Evolutionary conservation across 345 rosid species (phyloP).

Genomic region (Aurinia saxatilis): DNA sequence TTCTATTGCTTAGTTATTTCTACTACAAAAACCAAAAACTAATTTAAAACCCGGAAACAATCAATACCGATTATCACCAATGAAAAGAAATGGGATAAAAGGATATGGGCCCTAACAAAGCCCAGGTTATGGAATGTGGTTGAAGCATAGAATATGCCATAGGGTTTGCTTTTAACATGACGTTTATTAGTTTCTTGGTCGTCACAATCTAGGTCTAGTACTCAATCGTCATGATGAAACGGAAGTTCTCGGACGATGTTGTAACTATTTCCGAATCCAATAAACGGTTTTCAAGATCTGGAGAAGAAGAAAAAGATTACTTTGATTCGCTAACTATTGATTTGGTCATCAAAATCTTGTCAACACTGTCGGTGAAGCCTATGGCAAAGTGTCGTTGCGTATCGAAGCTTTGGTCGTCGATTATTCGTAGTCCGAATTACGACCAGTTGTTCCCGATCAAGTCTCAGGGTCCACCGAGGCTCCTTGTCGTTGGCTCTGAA

Average conservation of each 20-base stretch:
- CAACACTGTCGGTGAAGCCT: not conserved
- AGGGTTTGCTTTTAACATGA: no score
- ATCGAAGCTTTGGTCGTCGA: not conserved
- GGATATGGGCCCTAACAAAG: no score
- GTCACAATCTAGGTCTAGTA: not conserved
- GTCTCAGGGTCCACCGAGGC: not conserved
- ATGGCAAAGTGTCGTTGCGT: not conserved
- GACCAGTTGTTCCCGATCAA: not conserved
- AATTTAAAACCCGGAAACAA: no score
- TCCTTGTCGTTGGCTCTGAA: not conserved
- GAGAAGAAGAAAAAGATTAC: no score
- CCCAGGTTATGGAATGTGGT: no score
- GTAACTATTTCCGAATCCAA: no score
- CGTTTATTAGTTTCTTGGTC: not conserved
- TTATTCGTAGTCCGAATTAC: not conserved
- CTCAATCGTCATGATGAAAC: not conserved
- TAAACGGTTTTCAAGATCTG: no score
- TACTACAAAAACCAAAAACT: no score
- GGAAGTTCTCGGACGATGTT: not conserved
- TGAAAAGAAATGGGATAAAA: no score
- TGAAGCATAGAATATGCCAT: no score
- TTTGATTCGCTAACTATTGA: not conserved
- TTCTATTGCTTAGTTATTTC: no score
- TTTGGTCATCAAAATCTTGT: not conserved
- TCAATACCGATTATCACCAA: no score